These are phyloP conservation scores for Myxozyma mucilagina DNA, from an alignment of 805 yeast genomes.

Conservation along the genomic window DNA sequence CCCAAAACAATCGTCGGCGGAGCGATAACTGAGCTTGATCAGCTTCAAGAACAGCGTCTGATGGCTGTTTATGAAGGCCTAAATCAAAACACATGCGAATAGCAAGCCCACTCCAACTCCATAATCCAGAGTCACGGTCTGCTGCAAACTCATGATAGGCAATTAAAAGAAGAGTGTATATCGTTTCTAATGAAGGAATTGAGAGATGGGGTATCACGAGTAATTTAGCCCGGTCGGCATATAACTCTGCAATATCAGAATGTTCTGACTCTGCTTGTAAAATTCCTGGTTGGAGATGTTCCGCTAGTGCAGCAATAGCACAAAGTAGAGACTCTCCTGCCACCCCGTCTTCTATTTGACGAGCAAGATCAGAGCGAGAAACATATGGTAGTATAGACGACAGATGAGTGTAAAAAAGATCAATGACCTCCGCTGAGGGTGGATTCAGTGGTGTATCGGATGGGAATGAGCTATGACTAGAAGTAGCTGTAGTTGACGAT, in stretches of 20 bases:
- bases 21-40: slow-evolving; percentile 23
- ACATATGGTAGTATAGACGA: slow-evolving; percentile 34
- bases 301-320: slow-evolving; percentile 36
- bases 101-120: slow-evolving; percentile 39
- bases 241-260: slow-evolving; percentile 27
- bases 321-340: slow-evolving; percentile 34
- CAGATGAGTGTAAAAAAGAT: slow-evolving; percentile 30
- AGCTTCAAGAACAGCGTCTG: neutral
- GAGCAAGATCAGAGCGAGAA: slow-evolving; percentile 29
- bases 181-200: slow-evolving; percentile 36
- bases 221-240: slow-evolving; percentile 35
- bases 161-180: slow-evolving; percentile 34
- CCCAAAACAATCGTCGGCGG: slow-evolving; percentile 35
- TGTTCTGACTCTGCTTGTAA: neutral
- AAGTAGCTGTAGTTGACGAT: neutral
- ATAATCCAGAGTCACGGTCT: slow-evolving; percentile 37
- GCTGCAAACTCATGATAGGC: slow-evolving; percentile 38
- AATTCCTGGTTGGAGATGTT: slow-evolving; percentile 19
- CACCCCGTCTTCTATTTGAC: slow-evolving; percentile 30
- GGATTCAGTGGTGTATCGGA: neutral
- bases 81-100: slow-evolving; percentile 38
- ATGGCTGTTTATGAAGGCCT: slow-evolving; percentile 34
- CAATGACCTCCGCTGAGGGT: slow-evolving; percentile 24
- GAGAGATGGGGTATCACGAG: slow-evolving; percentile 36
- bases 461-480: neutral